Evolutionary conservation across 148 eudicot species (phyloP).

Genomic region (Spergularia bocconei): DNA sequence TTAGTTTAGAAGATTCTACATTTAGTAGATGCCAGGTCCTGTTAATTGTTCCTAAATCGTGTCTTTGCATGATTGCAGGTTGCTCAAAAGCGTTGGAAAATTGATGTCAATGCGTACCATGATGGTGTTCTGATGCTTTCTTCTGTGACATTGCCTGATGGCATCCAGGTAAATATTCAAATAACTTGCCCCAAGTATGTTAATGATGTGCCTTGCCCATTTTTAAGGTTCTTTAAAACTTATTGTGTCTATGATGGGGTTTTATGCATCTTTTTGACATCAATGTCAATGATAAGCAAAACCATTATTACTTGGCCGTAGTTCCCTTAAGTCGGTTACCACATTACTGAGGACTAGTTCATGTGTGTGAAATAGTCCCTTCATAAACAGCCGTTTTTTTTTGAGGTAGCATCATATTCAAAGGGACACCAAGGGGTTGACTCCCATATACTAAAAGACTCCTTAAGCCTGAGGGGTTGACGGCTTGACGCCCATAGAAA

Average conservation of each 20-base stretch:
- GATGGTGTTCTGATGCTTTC: constrained; percentile 92
- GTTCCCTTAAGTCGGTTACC: no score
- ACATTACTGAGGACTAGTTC: background rate
- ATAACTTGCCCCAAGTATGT: background rate
- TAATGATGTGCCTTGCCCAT: background rate
- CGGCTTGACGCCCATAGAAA: no score
- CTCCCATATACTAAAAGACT: no score
- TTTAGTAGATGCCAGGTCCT: background rate
- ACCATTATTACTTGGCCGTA: no score
- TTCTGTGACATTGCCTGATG: constrained; percentile 85
- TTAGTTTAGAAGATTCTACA: background rate
- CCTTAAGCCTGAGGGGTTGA: no score
- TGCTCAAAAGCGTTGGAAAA: constrained; percentile 82
- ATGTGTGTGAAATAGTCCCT: no score
- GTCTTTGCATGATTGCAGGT: constrained; percentile 37
- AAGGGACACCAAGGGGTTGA: no score
- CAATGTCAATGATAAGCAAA: no score
- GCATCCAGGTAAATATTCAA: constrained; percentile 62
- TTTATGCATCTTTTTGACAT: background rate
- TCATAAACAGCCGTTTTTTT: no score
- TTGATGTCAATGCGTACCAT: constrained; percentile 80
- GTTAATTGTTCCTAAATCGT: background rate
- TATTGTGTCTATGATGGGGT: background rate
- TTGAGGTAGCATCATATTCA: no score
- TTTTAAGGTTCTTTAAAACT: background rate